Conservation (phyloP, 306 rosid genomes). For the Styphnolobium japonicum region DNA sequence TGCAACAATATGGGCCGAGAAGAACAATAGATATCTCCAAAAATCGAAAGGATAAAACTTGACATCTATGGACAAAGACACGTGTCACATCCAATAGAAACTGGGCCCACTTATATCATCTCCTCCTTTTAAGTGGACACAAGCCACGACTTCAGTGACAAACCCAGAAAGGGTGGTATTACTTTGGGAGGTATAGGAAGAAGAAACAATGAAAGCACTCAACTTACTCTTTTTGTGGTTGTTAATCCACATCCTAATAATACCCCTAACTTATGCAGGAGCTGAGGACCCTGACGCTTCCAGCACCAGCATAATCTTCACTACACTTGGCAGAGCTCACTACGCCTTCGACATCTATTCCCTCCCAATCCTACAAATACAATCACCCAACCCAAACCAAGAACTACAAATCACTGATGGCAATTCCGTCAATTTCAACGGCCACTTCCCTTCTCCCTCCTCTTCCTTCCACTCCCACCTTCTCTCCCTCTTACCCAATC, state of each 20-base stretch:
- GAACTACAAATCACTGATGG: constrained; percentile 78
- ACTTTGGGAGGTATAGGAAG: no score
- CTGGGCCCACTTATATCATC: no score
- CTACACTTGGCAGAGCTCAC: constrained; percentile 57
- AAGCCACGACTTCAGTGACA: no score
- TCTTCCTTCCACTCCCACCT: constrained; percentile 28
- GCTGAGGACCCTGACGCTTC: constrained; percentile 17
- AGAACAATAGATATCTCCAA: not conserved
- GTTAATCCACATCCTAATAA: not conserved
- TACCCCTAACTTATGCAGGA: not conserved
- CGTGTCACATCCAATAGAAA: not conserved
- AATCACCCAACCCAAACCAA: not conserved
- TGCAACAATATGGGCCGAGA: not conserved
- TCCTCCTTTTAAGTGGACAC: no score
- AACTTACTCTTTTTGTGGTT: not conserved
- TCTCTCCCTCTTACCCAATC: constrained; percentile 29
- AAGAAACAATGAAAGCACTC: constrained; percentile 28
- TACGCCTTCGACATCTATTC: constrained; percentile 71
- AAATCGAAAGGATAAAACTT: not conserved
- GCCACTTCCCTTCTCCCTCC: constrained; percentile 58
- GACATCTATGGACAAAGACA: not conserved
- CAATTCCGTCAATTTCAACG: constrained; percentile 73
- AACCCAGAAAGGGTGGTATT: no score
- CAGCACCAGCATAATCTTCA: constrained; percentile 57
- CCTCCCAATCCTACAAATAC: constrained; percentile 28